phyloP scores from a whole-genome alignment of 2,329 filamentous ascomycete genomes.

The Macroventuria anomochaeta region DNA sequence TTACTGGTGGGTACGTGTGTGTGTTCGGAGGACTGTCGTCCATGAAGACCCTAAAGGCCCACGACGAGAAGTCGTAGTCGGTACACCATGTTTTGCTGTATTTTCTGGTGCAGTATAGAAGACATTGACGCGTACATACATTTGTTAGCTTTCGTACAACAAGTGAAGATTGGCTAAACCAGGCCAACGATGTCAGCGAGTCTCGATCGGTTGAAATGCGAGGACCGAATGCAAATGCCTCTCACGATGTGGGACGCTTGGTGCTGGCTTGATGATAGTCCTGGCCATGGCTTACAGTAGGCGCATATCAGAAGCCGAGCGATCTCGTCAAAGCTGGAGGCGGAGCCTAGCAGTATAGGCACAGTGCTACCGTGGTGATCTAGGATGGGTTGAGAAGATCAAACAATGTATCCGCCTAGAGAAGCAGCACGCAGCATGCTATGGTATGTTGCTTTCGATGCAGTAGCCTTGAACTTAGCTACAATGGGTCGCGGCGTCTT shows the following conservation, averaged over 20 bases:
- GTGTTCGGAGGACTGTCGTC: neutral
- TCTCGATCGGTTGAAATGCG: too few species aligned
- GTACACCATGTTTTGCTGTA: neutral
- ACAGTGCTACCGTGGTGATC: neutral
- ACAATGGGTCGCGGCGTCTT: neutral
- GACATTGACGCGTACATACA: neutral
- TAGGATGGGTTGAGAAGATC: neutral
- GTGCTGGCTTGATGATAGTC: neutral
- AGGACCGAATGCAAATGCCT: neutral
- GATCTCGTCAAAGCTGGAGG: neutral
- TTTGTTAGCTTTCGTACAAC: neutral
- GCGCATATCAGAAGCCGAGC: neutral
- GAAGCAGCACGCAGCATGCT: neutral
- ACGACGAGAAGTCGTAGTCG: neutral
- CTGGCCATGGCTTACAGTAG: constrained; percentile 5
- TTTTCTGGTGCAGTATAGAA: neutral
- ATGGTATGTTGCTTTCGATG: neutral
- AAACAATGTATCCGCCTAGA: neutral
- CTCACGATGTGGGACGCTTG: neutral
- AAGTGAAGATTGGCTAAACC: neutral
- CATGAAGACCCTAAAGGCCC: neutral
- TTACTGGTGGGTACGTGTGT: neutral
- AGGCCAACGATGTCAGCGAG: neutral
- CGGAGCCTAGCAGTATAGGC: neutral
- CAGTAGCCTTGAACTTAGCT: neutral